Evolutionary conservation across 345 rosid species (phyloP).

Genomic region (Arabidopsis suecica): DNA sequence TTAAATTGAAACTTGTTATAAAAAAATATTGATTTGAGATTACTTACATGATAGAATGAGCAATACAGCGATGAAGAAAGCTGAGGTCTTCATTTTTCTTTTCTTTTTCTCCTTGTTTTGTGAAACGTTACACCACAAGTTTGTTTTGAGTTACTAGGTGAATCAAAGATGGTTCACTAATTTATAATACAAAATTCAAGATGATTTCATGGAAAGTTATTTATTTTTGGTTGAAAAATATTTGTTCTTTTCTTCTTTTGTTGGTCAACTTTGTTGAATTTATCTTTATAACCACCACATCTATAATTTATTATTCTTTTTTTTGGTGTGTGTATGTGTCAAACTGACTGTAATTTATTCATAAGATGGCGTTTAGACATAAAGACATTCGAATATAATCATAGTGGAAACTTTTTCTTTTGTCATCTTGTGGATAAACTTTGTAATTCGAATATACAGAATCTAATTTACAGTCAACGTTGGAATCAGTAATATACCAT

Average conservation of each 20-base stretch:
- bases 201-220: not conserved
- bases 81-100: conserved; percentile 28
- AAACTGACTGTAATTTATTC: not conserved
- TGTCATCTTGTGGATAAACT: not conserved
- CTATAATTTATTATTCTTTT: too few species aligned
- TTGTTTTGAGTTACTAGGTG: not conserved
- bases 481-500: not conserved
- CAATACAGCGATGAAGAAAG: conserved; percentile 28
- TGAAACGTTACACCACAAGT: not conserved
- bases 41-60: conserved; percentile 37
- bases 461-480: not conserved
- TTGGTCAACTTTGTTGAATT: not conserved
- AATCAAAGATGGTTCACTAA: not conserved
- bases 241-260: not conserved
- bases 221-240: not conserved
- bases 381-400: not conserved
- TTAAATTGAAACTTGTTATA: not conserved
- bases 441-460: not conserved
- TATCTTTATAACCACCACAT: not conserved
- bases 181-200: conserved; percentile 7
- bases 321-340: not conserved
- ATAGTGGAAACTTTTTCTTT: not conserved
- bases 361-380: not conserved
- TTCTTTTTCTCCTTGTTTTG: not conserved
- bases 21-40: not conserved